Percentiles rank a stretch among this genome's conserved stretches.
Conservation (phyloP, 768 basidiomycete genomes). For the Serendipita sp. region DNA sequence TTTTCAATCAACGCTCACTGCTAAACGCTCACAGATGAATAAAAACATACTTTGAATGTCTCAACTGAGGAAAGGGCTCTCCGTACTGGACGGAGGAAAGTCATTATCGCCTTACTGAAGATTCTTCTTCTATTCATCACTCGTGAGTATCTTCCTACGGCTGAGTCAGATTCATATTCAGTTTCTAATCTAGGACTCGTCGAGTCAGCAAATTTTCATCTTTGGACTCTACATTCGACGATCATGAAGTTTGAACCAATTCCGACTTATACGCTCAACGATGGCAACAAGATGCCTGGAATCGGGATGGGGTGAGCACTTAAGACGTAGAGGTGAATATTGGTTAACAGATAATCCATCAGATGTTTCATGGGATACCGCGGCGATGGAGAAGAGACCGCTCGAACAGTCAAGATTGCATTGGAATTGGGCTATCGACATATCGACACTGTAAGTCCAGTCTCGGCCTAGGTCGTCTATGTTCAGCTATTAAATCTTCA, state of each 20-base stretch:
- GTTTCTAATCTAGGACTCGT: too few relatives aligned
- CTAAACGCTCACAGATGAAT: too few relatives aligned
- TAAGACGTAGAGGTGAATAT: neutral
- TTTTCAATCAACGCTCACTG: too few relatives aligned
- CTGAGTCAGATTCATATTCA: too few relatives aligned
- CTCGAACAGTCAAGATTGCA: slow-evolving; percentile 22
- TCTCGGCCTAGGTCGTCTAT: neutral
- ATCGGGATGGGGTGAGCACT: neutral
- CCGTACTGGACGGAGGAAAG: slow-evolving; percentile 17
- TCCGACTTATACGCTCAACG: neutral
- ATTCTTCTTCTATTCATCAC: too few relatives aligned
- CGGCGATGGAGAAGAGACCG: slow-evolving; percentile 25
- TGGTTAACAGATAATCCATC: neutral
- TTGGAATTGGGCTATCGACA: slow-evolving; percentile 31
- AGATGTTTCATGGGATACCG: slow-evolving; percentile 27
- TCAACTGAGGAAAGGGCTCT: too few relatives aligned
- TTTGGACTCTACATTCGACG: too few relatives aligned
- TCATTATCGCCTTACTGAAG: too few relatives aligned
- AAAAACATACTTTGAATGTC: too few relatives aligned
- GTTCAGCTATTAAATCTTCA: too few relatives aligned
- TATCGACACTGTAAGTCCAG: slow-evolving; percentile 22
- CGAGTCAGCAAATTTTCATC: too few relatives aligned
- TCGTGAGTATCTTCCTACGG: too few relatives aligned
- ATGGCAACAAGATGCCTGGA: neutral
- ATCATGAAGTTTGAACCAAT: neutral